Conservation (phyloP, 2,329 filamentous ascomycete genomes). For the Talaromyces sp. region DNA sequence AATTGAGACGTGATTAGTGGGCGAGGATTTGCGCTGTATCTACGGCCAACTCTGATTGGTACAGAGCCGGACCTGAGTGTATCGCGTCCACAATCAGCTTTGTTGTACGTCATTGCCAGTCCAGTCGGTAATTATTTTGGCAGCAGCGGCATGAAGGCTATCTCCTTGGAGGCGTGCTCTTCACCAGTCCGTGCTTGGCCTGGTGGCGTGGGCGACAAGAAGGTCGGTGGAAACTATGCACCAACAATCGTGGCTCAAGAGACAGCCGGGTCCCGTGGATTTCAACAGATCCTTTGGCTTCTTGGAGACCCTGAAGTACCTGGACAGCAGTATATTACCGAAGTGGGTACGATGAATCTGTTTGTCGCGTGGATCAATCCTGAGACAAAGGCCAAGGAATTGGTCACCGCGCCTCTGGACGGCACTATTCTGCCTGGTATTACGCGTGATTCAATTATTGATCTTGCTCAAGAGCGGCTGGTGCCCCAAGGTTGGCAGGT, state of each 20-base stretch:
- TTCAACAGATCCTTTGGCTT: slow-evolving; percentile 97
- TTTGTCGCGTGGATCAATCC: slow-evolving; percentile 83
- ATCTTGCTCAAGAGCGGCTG: slow-evolving; percentile 78
- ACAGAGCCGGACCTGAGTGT: slow-evolving; percentile 93
- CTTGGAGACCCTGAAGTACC: slow-evolving; percentile 64
- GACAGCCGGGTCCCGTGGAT: slow-evolving; percentile 83
- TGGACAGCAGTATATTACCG: slow-evolving; percentile 83
- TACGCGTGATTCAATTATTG: slow-evolving; percentile 86
- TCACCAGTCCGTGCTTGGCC: slow-evolving; percentile 98
- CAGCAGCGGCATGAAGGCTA: slow-evolving; percentile 94
- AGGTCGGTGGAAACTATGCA: slow-evolving; percentile 97
- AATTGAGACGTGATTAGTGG: slow-evolving; percentile 34
- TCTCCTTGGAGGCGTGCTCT: slow-evolving; percentile 91
- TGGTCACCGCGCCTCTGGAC: slow-evolving; percentile 89
- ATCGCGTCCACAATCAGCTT: slow-evolving; percentile 82
- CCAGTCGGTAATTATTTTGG: slow-evolving; percentile 88
- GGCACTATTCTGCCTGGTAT: slow-evolving; percentile 96
- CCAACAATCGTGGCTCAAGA: slow-evolving; percentile 94
- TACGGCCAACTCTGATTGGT: slow-evolving; percentile 94
- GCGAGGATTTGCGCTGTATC: slow-evolving; percentile 89
- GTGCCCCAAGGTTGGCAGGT: slow-evolving; percentile 84
- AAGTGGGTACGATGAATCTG: slow-evolving; percentile 99
- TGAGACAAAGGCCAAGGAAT: slow-evolving; percentile 83
- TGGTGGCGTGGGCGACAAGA: slow-evolving; percentile 95
- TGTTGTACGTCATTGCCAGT: slow-evolving; percentile 92